Evolutionary conservation across 768 basidiomycete species (phyloP).

Genomic region (Panaeolus cyanescens): DNA sequence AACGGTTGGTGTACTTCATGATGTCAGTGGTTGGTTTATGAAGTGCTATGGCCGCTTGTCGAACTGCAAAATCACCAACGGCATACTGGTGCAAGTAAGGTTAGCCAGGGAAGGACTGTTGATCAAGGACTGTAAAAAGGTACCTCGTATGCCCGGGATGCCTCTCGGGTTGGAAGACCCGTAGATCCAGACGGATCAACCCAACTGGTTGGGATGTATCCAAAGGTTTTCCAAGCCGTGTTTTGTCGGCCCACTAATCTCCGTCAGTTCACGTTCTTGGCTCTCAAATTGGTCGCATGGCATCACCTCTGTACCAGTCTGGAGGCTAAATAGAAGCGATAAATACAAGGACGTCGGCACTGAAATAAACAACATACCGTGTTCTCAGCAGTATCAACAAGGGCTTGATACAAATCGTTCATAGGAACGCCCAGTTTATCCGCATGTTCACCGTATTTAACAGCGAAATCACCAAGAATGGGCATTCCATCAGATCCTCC

Average conservation of each 20-base stretch:
- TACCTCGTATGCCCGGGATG: conserved; percentile 49
- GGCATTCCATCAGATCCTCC: conserved; percentile 54
- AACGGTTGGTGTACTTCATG: conserved; percentile 46
- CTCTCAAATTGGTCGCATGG: not conserved
- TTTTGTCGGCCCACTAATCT: conserved; percentile 47
- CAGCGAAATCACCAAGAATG: conserved; percentile 52
- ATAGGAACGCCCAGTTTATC: conserved; percentile 41
- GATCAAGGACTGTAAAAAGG: not conserved
- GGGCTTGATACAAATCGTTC: conserved; percentile 49
- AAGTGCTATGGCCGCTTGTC: conserved; percentile 47
- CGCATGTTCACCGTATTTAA: conserved; percentile 42
- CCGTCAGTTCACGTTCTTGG: too few relatives aligned
- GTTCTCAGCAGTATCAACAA: conserved; percentile 53
- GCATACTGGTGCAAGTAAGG: conserved; percentile 36
- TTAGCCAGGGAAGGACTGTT: not conserved
- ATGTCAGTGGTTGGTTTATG: conserved; percentile 39
- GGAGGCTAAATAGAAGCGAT: conserved; percentile 34
- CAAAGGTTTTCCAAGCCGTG: conserved; percentile 52
- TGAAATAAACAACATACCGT: conserved; percentile 33
- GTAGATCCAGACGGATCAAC: conserved; percentile 47
- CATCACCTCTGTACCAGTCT: conserved; percentile 47
- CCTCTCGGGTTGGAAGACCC: conserved; percentile 51
- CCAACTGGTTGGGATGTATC: conserved; percentile 51
- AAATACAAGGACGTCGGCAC: not conserved
- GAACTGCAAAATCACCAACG: conserved; percentile 52